Percentiles rank a stretch among this genome's conserved stretches.
Evolutionary conservation across 2,329 filamentous ascomycete genomes (phyloP).

Genomic region (Diplodia corticola): DNA sequence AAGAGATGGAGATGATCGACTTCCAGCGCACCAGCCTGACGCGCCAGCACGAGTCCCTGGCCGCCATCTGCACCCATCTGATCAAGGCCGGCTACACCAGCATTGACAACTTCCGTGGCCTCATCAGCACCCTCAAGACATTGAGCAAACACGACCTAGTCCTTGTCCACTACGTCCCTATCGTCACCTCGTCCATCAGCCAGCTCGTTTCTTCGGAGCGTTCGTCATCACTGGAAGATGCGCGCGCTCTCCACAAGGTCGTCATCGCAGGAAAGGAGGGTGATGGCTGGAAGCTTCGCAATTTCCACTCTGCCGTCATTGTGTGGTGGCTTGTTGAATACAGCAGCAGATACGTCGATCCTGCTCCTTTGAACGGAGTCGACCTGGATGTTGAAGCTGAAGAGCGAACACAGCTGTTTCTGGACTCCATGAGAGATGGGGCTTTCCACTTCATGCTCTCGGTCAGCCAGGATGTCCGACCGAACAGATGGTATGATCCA

Average conservation of each 20-base stretch:
- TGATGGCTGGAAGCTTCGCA: constrained; percentile 69
- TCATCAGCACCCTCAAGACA: constrained; percentile 68
- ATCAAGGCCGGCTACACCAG: constrained; percentile 73
- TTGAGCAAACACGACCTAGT: constrained; percentile 75
- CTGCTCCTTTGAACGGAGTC: constrained; percentile 58
- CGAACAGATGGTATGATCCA: constrained; percentile 83
- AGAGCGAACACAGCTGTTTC: constrained; percentile 70
- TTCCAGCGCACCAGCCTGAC: constrained; percentile 78
- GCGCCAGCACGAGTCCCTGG: constrained; percentile 86
- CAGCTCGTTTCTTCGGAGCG: constrained; percentile 18
- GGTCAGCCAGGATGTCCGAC: constrained; percentile 76
- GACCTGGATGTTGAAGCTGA: constrained; percentile 68
- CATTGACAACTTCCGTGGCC: constrained; percentile 69
- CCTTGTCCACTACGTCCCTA: constrained; percentile 78
- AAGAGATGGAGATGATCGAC: constrained; percentile 69
- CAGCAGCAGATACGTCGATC: constrained; percentile 82
- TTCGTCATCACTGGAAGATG: constrained; percentile 61
- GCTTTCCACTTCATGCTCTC: constrained; percentile 90
- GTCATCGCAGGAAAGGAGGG: constrained; percentile 68
- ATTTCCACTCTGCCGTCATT: constrained; percentile 74
- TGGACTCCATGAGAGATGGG: constrained; percentile 78
- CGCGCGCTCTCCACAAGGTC: constrained; percentile 67
- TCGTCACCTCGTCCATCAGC: constrained; percentile 63
- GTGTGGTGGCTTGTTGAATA: constrained; percentile 93
- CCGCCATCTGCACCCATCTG: constrained; percentile 75